Base-by-base conservation (phyloP, 306 rosid species). In the Cucurbita ficifolia region DNA sequence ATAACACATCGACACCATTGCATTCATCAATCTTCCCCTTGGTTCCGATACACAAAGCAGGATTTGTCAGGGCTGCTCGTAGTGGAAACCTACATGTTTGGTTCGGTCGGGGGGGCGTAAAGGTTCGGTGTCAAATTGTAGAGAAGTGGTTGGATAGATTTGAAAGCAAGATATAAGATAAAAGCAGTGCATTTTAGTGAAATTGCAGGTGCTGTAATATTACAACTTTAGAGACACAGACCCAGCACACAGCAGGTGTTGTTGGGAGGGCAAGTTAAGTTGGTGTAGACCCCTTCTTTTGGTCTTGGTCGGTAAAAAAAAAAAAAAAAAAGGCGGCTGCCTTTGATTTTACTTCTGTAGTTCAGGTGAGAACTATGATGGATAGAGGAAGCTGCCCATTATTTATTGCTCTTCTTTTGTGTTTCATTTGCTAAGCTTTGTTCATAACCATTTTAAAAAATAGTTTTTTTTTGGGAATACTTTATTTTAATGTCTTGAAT, bases 111-210 rank as follows among this genome's bases (percentile, higher is more conserved):
- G 54, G 21, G 53, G 53, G 8, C 17, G 51, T 42, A 42, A 9
- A 8, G 12, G 14, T 10, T 3, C 14, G 14, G 55, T 19, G 55
- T 70, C 17, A 5, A 16, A 70, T 16, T 50, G 74, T 48, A 49
- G 58, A 70, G 55, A 29, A 70, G 58, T 70, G 46, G 46, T 50
- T 70, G 59, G 59, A 50, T 70, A 49, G 58, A 10, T 49, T 49
- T 50, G 73, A 68, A 70, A 49, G 24, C 46, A 49, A 70, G 50
- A 70, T 58, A 68, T 45, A 43, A 67, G 59, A 70, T 46, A 68
- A 68, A 65, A 43, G 51, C 71, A 67, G 10, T 13, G 52, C 33
- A 5, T 64, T 59, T 24, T 57, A 57, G 63, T 24, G 63, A 57
- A 57, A 24, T 24, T 59, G 65, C 21, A 59, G 65, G 52, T 64